phyloP scores from a whole-genome alignment of 257 asterid genomes.

The Solanum arcanum region DNA sequence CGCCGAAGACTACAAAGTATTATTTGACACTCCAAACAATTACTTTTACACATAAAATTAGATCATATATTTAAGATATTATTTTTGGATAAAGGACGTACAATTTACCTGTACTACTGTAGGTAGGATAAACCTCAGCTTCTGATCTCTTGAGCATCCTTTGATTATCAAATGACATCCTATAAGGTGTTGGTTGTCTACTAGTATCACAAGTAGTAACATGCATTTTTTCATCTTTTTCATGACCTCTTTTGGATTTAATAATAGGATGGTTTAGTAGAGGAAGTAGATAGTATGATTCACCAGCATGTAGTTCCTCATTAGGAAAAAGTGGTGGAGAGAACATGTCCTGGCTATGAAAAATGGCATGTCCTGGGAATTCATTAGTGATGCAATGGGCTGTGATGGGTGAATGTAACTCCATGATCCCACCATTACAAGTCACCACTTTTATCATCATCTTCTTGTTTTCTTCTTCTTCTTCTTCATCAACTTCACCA shows the following conservation, averaged over 20 bases:
- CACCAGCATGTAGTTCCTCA: slow-evolving; percentile 27
- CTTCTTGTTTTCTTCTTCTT: neutral
- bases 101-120: slow-evolving; percentile 7
- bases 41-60: neutral
- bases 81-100: neutral
- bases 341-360: slow-evolving; percentile 14
- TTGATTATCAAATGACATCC: slow-evolving; percentile 28
- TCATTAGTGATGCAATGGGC: slow-evolving; percentile 44
- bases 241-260: neutral
- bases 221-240: neutral
- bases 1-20: neutral
- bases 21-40: neutral
- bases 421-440: slow-evolving; percentile 39
- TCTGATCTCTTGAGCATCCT: slow-evolving; percentile 7
- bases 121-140: slow-evolving; percentile 18
- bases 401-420: slow-evolving; percentile 41
- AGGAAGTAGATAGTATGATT: slow-evolving; percentile 38
- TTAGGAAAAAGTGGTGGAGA: slow-evolving; percentile 29
- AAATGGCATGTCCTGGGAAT: slow-evolving; percentile 40
- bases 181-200: slow-evolving; percentile 4
- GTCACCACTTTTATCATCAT: slow-evolving; percentile 27
- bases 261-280: neutral
- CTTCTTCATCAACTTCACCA: slow-evolving; percentile 8
- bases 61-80: neutral
- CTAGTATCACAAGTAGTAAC: neutral